Percentiles rank a stretch among this genome's conserved stretches.
These are phyloP conservation scores for Hansenula lynferdii DNA, from an alignment of 1,139 yeast species.

Conservation along the genomic window DNA sequence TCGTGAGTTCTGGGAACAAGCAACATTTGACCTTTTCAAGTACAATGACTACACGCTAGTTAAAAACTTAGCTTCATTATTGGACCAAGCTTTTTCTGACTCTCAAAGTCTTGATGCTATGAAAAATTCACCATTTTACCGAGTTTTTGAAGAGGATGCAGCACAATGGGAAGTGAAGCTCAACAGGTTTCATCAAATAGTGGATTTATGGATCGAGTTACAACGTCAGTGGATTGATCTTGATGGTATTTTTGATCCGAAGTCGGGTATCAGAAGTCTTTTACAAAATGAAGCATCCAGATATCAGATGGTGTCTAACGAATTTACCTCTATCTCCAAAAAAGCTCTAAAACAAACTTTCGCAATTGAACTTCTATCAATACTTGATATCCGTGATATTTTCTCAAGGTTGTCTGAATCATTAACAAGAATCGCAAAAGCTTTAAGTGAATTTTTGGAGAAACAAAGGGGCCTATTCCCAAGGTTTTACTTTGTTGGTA, in stretches of 20 bases:
- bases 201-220: slow-evolving; percentile 77
- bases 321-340: slow-evolving; percentile 48
- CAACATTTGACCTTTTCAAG: slow-evolving; percentile 49
- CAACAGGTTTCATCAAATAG: slow-evolving; percentile 42
- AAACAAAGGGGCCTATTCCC: slow-evolving; percentile 75
- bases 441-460: slow-evolving; percentile 77
- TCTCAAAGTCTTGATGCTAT: slow-evolving; percentile 61
- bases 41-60: slow-evolving; percentile 55
- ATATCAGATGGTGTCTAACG: slow-evolving; percentile 61
- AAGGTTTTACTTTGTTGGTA: slow-evolving; percentile 83
- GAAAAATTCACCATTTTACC: slow-evolving; percentile 64
- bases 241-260: slow-evolving; percentile 67
- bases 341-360: slow-evolving; percentile 45
- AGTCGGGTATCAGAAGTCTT: slow-evolving; percentile 53
- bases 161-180: slow-evolving; percentile 52
- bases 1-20: slow-evolving; percentile 40
- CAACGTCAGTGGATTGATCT: slow-evolving; percentile 90
- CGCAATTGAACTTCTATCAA: slow-evolving; percentile 53
- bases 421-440: slow-evolving; percentile 53
- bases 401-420: slow-evolving; percentile 54
- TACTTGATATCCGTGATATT: slow-evolving; percentile 44
- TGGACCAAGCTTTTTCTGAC: slow-evolving; percentile 58
- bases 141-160: slow-evolving; percentile 58
- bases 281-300: slow-evolving; percentile 70
- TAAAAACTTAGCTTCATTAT: slow-evolving; percentile 62